Percentiles rank a stretch among this genome's conserved stretches.
phyloP scores from a whole-genome alignment of 164 flowering plant species.

The Vitis cinerea region DNA sequence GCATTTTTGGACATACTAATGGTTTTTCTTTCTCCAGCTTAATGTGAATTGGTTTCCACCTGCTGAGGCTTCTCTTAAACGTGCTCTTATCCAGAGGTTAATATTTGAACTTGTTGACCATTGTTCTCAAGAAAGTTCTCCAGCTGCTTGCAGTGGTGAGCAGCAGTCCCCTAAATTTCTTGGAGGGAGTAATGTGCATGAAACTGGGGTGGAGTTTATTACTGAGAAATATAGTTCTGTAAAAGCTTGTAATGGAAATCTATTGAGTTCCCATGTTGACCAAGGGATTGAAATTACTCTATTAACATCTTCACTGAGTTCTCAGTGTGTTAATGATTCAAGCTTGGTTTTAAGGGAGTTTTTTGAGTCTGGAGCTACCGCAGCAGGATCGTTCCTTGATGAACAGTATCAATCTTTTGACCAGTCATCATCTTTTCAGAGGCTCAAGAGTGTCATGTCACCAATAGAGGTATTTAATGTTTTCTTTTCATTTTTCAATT shows the following conservation, averaged over 20 bases:
- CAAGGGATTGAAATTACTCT: conserved; percentile 49
- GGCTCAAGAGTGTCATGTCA: conserved; percentile 27
- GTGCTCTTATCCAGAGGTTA: conserved; percentile 56
- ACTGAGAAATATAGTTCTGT: conserved; percentile 26
- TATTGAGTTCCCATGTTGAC: conserved; percentile 24
- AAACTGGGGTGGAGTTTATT: conserved; percentile 33
- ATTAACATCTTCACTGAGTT: conserved; percentile 32
- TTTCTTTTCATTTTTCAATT: neutral
- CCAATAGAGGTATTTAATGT: conserved; percentile 43
- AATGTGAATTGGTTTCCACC: conserved; percentile 79
- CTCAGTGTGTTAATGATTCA: conserved; percentile 35
- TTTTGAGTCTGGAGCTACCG: conserved; percentile 37
- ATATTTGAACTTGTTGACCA: conserved; percentile 53
- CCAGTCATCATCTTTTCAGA: conserved; percentile 27
- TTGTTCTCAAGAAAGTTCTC: conserved; percentile 26
- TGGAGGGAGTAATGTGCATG: conserved; percentile 26
- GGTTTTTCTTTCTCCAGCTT: conserved; percentile 48
- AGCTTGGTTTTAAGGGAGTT: conserved; percentile 51
- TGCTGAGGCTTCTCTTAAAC: conserved; percentile 80
- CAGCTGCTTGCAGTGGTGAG: conserved; percentile 29
- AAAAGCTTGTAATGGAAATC: conserved; percentile 24
- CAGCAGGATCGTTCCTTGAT: conserved; percentile 35
- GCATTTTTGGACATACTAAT: neutral
- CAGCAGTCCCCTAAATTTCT: conserved; percentile 19
- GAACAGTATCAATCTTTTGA: conserved; percentile 37